Conservation (phyloP, 2,329 filamentous ascomycete genomes). For the Aureobasidium melanogenum region DNA sequence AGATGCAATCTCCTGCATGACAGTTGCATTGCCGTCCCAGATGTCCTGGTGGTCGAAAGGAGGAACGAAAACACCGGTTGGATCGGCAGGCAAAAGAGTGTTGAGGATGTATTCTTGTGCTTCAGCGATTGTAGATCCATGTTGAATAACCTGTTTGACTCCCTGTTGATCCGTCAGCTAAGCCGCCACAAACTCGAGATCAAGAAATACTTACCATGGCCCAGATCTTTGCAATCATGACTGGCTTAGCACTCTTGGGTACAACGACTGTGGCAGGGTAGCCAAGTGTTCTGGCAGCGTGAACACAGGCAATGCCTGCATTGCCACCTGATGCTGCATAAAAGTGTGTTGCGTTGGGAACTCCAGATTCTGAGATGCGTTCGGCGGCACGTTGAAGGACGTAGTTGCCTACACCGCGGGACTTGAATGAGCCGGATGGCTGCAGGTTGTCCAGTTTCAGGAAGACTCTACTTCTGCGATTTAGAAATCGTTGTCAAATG, state of each 20-base stretch:
- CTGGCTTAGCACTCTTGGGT: slow-evolving; percentile 53
- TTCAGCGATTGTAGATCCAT: slow-evolving; percentile 58
- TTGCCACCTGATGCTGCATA: slow-evolving; percentile 77
- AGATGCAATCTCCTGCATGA: slow-evolving; percentile 45
- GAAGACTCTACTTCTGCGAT: slow-evolving; percentile 58
- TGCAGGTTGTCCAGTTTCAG: slow-evolving; percentile 82
- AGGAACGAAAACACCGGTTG: slow-evolving; percentile 52
- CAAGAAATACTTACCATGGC: slow-evolving; percentile 35
- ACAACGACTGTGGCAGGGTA: slow-evolving; percentile 68
- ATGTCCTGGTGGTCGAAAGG: slow-evolving; percentile 62
- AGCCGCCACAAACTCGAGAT: no score
- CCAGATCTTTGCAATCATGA: slow-evolving; percentile 66
- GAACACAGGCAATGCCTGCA: slow-evolving; percentile 73
- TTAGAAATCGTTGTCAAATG: slow-evolving; percentile 16
- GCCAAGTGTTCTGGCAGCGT: slow-evolving; percentile 56
- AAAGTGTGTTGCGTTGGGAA: slow-evolving; percentile 50
- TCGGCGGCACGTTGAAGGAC: slow-evolving; percentile 40
- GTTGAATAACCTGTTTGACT: slow-evolving; percentile 57
- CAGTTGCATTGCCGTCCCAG: slow-evolving; percentile 55
- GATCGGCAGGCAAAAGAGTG: slow-evolving; percentile 1
- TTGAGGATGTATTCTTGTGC: slow-evolving; percentile 57
- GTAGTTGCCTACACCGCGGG: slow-evolving; percentile 62
- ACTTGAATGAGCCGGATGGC: slow-evolving; percentile 76
- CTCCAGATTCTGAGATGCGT: slow-evolving; percentile 31
- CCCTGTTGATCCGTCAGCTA: slow-evolving; percentile 31